These are phyloP conservation scores for Dinochytrium kinnereticum DNA, from an alignment of 371 early-diverging fungal genomes.

Conservation along the genomic window DNA sequence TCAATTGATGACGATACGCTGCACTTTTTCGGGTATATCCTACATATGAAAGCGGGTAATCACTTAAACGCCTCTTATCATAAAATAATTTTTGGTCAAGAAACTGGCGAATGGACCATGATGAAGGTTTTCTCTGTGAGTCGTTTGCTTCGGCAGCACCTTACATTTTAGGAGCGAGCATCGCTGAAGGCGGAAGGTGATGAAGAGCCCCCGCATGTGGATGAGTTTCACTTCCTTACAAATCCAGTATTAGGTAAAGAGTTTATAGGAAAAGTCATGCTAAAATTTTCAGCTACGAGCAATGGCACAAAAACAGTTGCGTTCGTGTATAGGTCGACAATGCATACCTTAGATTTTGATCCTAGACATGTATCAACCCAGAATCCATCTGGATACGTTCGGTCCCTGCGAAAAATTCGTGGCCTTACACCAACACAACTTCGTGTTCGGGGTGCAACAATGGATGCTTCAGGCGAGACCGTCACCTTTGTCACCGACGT, in stretches of 20 bases:
- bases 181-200: slow-evolving; percentile 11
- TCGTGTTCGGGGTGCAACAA: slow-evolving; percentile 4
- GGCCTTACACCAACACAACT: slow-evolving; percentile 2
- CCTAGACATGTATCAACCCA: neutral
- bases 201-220: neutral
- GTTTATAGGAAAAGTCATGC: no score
- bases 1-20: slow-evolving; percentile 17
- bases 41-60: slow-evolving; percentile 4
- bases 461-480: neutral
- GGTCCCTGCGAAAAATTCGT: neutral
- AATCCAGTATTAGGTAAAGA: slow-evolving; percentile 18
- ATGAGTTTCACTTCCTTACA: slow-evolving; percentile 11
- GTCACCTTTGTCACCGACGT: slow-evolving; percentile 14
- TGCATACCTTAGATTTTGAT: slow-evolving; percentile 19
- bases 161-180: neutral
- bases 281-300: slow-evolving; percentile 3
- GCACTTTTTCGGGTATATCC: neutral
- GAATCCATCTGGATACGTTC: slow-evolving; percentile 5
- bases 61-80: neutral
- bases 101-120: no score
- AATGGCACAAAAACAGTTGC: neutral
- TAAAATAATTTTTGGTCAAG: no score
- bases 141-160: neutral
- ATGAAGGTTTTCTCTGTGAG: neutral
- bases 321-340: slow-evolving; percentile 5